Evolutionary conservation across 805 yeast species (phyloP).

Genomic region (Saccharomycopsis babjevae): DNA sequence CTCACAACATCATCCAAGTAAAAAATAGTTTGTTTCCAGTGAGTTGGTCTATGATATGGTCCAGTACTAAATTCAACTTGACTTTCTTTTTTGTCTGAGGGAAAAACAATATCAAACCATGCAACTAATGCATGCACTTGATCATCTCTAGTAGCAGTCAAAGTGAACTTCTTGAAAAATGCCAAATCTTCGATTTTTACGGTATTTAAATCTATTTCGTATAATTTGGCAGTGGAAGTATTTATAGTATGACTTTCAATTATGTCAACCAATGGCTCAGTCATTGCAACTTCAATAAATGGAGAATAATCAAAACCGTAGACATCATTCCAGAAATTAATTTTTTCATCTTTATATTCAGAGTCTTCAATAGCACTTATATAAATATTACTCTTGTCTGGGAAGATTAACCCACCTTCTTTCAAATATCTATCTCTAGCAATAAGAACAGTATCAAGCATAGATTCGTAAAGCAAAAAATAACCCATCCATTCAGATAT

Average conservation of each 20-base stretch:
- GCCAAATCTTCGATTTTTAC: conserved; percentile 75
- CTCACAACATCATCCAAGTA: conserved; percentile 76
- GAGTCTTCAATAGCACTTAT: conserved; percentile 91
- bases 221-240: conserved; percentile 61
- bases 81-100: conserved; percentile 36
- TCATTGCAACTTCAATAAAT: conserved; percentile 74
- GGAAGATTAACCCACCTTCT: conserved; percentile 82
- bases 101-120: conserved; percentile 94
- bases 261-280: conserved; percentile 93
- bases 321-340: conserved; percentile 91
- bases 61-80: conserved; percentile 81
- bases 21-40: conserved; percentile 98
- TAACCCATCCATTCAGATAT: conserved; percentile 99
- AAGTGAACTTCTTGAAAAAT: conserved; percentile 57
- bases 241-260: conserved; percentile 70
- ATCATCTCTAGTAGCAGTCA: conserved; percentile 71
- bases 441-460: conserved; percentile 90
- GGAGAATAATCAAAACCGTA: conserved; percentile 96
- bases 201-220: conserved; percentile 83
- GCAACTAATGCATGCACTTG: conserved; percentile 79
- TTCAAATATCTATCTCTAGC: conserved; percentile 85
- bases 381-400: conserved; percentile 84
- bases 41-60: conserved; percentile 88
- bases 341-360: conserved; percentile 82
- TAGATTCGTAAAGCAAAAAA: conserved; percentile 87